phyloP scores from a whole-genome alignment of 2,329 filamentous ascomycete species.

The Colletotrichum gigasporum region DNA sequence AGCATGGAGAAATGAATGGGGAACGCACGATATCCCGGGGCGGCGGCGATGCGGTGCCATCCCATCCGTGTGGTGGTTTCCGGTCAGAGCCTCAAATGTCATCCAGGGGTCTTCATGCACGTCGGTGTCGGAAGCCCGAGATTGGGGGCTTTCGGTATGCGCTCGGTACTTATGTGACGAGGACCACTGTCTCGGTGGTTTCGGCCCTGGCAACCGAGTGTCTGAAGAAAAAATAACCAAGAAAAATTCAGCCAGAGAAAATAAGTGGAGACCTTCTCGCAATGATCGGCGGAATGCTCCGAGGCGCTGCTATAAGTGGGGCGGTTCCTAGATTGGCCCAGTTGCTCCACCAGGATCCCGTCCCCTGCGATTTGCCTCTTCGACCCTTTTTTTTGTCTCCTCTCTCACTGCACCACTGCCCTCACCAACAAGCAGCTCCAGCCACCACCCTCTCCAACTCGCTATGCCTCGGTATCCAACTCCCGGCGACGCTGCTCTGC shows the following conservation, averaged over 20 bases:
- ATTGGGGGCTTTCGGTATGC: neutral
- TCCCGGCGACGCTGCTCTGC: too few species aligned
- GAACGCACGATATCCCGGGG: conserved; percentile 13
- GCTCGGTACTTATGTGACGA: neutral
- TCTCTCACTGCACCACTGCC: neutral
- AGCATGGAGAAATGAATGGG: conserved; percentile 28
- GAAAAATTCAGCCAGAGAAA: neutral
- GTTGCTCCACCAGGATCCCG: neutral
- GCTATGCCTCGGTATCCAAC: conserved; percentile 15
- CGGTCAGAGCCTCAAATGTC: conserved; percentile 27
- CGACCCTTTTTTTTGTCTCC: neutral
- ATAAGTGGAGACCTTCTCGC: conserved; percentile 9
- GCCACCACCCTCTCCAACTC: conserved; percentile 20
- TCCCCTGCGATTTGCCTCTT: too few species aligned
- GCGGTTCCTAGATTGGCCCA: neutral
- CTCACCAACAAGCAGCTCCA: too few species aligned
- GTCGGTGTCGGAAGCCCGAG: conserved; percentile 5
- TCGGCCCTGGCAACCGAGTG: conserved; percentile 11
- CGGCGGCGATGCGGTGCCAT: conserved; percentile 15
- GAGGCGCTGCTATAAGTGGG: neutral
- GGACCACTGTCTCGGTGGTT: conserved; percentile 13
- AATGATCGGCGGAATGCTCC: conserved; percentile 13
- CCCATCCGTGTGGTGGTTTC: conserved; percentile 26
- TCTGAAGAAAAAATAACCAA: neutral
- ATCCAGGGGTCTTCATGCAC: conserved; percentile 10